Evolutionary conservation across 2,329 filamentous ascomycete species (phyloP).

Genomic region (Colletotrichum paranaense): DNA sequence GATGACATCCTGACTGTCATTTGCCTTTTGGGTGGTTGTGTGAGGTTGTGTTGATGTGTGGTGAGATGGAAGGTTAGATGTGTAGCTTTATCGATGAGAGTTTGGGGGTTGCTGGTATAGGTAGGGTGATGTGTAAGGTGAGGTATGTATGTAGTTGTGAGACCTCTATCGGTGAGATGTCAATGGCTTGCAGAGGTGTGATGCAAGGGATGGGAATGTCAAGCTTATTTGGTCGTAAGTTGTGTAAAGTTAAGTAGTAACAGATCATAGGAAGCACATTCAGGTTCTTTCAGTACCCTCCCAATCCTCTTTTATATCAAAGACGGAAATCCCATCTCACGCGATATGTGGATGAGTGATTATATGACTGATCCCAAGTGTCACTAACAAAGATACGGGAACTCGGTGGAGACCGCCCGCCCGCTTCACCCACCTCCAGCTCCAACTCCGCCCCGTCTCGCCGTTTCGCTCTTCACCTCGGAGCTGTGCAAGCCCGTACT

Average conservation of each 20-base stretch:
- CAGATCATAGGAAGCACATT: neutral
- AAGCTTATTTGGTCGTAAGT: neutral
- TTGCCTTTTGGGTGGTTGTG: neutral
- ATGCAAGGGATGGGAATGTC: neutral
- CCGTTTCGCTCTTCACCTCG: slow-evolving; percentile 10
- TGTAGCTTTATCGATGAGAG: neutral
- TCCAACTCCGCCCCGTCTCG: neutral
- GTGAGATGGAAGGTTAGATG: neutral
- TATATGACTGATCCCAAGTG: slow-evolving; percentile 6
- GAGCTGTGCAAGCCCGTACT: slow-evolving; percentile 3
- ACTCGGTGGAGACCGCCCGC: neutral
- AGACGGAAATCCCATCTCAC: neutral
- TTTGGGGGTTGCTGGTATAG: neutral
- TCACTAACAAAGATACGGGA: neutral
- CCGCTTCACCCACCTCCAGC: neutral
- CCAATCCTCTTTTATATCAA: neutral
- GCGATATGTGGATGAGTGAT: neutral
- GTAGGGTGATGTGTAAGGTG: neutral
- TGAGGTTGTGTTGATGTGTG: neutral
- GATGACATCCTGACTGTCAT: slow-evolving; percentile 30
- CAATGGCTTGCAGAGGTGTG: neutral
- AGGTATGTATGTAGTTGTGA: neutral
- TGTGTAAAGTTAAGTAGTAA: neutral
- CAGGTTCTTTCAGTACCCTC: neutral
- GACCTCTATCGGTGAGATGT: neutral